phyloP scores from a whole-genome alignment of 106 monocot genomes.

The Triglochin maritima region DNA sequence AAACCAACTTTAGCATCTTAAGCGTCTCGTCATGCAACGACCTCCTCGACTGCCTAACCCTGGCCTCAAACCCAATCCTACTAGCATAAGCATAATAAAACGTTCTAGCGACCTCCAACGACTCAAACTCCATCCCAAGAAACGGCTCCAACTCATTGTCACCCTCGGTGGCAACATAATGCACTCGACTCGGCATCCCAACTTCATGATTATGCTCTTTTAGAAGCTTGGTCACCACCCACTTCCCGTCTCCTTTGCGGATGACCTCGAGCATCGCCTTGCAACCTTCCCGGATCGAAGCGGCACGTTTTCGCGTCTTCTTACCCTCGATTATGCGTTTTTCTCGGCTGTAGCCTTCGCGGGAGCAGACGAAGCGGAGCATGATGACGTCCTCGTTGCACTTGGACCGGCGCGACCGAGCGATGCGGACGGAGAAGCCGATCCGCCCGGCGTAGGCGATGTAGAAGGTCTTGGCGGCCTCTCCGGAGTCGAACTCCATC shows the following conservation, averaged over 20 bases:
- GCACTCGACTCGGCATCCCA: conserved; percentile 19
- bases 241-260: conserved; percentile 15
- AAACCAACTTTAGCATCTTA: conserved; percentile 22
- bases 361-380: conserved; percentile 24
- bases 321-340: conserved; percentile 19
- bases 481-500: conserved; percentile 25
- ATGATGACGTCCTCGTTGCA: conserved; percentile 22
- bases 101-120: conserved; percentile 15
- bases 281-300: conserved; percentile 23
- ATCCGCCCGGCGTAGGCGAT: conserved; percentile 20
- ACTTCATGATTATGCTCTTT: conserved; percentile 22
- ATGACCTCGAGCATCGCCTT: conserved; percentile 25
- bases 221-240: conserved; percentile 19
- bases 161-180: conserved; percentile 19
- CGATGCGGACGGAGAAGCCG: conserved; percentile 22
- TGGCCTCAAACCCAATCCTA: conserved; percentile 17
- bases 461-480: conserved; percentile 23
- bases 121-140: conserved; percentile 22
- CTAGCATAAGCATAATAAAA: conserved; percentile 25
- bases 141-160: conserved; percentile 12
- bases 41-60: conserved; percentile 20
- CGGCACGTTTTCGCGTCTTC: conserved; percentile 20
- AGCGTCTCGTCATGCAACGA: conserved; percentile 22
- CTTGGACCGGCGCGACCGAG: conserved; percentile 18
- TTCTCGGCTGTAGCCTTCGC: conserved; percentile 19